Base-by-base conservation (phyloP, 306 rosid genomes). In the Luffa aegyptiaca region DNA sequence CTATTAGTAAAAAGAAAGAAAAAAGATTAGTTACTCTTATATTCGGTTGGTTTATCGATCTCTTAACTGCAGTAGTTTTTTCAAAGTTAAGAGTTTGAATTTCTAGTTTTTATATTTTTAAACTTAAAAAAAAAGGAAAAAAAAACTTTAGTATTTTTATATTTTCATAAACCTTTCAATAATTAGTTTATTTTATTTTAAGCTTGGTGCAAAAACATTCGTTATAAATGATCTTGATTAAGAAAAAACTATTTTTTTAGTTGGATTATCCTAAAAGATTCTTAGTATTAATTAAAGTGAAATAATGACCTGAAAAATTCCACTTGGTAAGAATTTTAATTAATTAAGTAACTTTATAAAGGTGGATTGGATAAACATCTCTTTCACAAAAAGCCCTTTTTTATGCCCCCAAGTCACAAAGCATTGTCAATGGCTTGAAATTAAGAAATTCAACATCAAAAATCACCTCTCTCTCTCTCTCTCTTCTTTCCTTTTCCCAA, bases 301-400 rank as follows among this genome's bases (percentile, higher is more conserved):
- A 64, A 64, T 36, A 64, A 64, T 64, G 44, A 36, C 9, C 21
- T 61, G 55, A 68, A 36, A 39, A 41, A 0, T 17, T 41, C 33
- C 51, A 68, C 74, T 39, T 39, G 2, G n/a, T 17, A 12, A 37
- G 65, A 56, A 10, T 42, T 76, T n/a, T 17, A 39, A 56, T 55
- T 13, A 49, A 55, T 56, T 7, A 33, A 69, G 18, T 9, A 70
- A 75, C 52, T 20, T 18, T 8, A 76, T 56, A 8, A n/a, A 55
- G 49, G 21, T 36, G 66, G 80, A 44, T 42, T 78, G 71, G 72
- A 78, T 59, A 65, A 78, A 78, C 45, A 59, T 77, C 80, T 77
- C 5, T 55, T 41, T 59, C 72, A 77, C 35, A 33, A 18, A 16
- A 68, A 68, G 75, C 10, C 1, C 8, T 36, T 17, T 75, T 65